Evolutionary conservation across 2,329 filamentous ascomycete genomes (phyloP), one percentile per base, ranked within the genome.

Genomic region (Zymoseptoria brevis): DNA sequence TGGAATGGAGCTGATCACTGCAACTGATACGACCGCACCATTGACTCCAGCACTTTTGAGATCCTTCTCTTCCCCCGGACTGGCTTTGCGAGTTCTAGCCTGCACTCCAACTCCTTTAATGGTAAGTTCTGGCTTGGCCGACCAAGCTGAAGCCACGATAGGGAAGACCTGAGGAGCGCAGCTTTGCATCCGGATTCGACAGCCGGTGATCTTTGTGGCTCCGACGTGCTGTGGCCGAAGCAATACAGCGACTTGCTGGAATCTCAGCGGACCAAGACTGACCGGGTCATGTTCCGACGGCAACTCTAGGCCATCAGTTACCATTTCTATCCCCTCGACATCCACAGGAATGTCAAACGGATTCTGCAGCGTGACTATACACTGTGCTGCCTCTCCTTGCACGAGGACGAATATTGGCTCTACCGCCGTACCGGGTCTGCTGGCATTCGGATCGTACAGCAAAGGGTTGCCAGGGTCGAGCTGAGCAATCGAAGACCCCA

Each of bases 271-370:
- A 0, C 90, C 89, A 55, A 99, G 81, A 7, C 88, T 70, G 4
- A 87, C 84, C 55, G 81, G 82, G 64, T 87, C 84, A 13, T 81
- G 76, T 6, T 82, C 75, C 0, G 87, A 86, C 57, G 87, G 83
- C 59, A 96, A 89, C 1, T 85, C 80, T 22, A 86, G 82, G 0
- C 90, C 91, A 60, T 89, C 84, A 8, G 86, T 83, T 62, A 90
- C 86, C 6, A 99, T 77, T 24, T 80, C 81, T 51, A 99, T 81
- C 56, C 84, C 87, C 71, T 97, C 91, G 35, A 99, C 86, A 57
- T 96, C 90, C 4, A 99, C 77, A 62, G 96, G 90, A 64, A 97
- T 87, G 61, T 97, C 93, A 67, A 91, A 96, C 0, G 92, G 90
- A 67, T 99, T 99, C 70, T 97, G 94, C 19, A 99, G 78, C 1